Conservation (phyloP, 768 basidiomycete genomes). For the Russula griseocarnosa region DNA sequence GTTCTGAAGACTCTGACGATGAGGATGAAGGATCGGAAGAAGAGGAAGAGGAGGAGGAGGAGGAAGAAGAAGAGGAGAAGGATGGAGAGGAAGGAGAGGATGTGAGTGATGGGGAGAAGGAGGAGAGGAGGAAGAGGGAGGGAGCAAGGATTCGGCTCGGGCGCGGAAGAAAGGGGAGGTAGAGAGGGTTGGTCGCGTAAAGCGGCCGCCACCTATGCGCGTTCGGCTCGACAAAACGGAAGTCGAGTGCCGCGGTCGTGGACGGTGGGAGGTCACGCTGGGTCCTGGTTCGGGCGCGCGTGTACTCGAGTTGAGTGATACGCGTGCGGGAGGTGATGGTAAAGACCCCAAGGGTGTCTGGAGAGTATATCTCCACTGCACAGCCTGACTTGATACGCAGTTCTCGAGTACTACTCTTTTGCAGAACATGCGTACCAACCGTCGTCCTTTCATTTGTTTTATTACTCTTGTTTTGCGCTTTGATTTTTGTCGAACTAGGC, state of each 20-base stretch:
- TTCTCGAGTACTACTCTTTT: not conserved
- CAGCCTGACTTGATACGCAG: not conserved
- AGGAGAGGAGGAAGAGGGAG: not conserved
- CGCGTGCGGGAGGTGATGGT: not conserved
- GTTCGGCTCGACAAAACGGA: slow-evolving; percentile 56
- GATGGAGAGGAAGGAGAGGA: not conserved
- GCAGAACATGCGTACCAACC: not conserved
- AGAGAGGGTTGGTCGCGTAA: slow-evolving; percentile 31
- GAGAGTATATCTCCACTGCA: slow-evolving; percentile 21
- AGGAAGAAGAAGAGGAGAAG: slow-evolving; percentile 36
- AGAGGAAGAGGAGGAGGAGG: slow-evolving; percentile 44
- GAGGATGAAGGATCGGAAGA: slow-evolving; percentile 54
- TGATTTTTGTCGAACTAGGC: not conserved
- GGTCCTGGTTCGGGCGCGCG: slow-evolving; percentile 48
- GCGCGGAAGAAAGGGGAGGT: slow-evolving; percentile 39
- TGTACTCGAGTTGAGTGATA: slow-evolving; percentile 62
- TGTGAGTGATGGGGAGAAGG: not conserved
- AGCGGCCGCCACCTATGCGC: slow-evolving; percentile 37
- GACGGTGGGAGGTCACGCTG: slow-evolving; percentile 61
- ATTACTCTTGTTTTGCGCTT: not conserved
- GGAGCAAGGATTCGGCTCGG: slow-evolving; percentile 10
- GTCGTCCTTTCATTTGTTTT: not conserved
- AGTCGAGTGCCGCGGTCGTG: slow-evolving; percentile 43
- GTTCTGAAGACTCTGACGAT: slow-evolving; percentile 58
- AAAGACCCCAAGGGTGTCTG: slow-evolving; percentile 14